These are phyloP conservation scores for Leishmania guyanensis DNA, from an alignment of 208 protist genomes.

Conservation along the genomic window DNA sequence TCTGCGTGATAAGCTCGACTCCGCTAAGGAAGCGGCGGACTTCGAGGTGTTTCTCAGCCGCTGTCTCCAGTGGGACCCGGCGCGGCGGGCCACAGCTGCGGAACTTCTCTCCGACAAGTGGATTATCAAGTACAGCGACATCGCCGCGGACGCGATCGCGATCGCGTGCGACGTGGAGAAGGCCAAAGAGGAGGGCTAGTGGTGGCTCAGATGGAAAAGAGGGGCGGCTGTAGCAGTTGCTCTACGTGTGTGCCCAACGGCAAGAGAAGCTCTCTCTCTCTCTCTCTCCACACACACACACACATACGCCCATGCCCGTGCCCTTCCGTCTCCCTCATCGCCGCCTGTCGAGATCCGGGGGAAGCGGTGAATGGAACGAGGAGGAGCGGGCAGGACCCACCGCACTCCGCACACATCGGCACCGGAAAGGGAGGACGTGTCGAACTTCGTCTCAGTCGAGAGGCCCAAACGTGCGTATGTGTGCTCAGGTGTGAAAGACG, in stretches of 20 bases:
- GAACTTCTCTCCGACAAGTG: slow-evolving; percentile 42
- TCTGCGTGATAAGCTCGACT: slow-evolving; percentile 33
- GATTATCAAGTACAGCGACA: slow-evolving; percentile 33
- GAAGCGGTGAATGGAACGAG: neutral
- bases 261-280: neutral
- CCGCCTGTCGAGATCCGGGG: neutral
- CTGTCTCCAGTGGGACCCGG: slow-evolving; percentile 64
- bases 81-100: slow-evolving; percentile 35
- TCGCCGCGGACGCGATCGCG: slow-evolving; percentile 6
- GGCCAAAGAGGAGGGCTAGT: neutral
- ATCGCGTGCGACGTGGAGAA: slow-evolving; percentile 2
- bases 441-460: neutral
- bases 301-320: neutral
- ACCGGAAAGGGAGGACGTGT: neutral
- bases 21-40: slow-evolving; percentile 30
- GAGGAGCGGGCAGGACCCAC: neutral
- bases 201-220: neutral
- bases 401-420: neutral
- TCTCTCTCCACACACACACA: neutral
- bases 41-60: slow-evolving; percentile 49
- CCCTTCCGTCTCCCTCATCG: neutral
- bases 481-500: too few relatives aligned
- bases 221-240: neutral
- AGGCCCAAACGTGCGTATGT: too few relatives aligned
- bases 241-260: too few relatives aligned